Evolutionary conservation across 2,329 filamentous ascomycete genomes (phyloP), one percentile per base, ranked within the genome.

Genomic region (Corynespora cassiicola): DNA sequence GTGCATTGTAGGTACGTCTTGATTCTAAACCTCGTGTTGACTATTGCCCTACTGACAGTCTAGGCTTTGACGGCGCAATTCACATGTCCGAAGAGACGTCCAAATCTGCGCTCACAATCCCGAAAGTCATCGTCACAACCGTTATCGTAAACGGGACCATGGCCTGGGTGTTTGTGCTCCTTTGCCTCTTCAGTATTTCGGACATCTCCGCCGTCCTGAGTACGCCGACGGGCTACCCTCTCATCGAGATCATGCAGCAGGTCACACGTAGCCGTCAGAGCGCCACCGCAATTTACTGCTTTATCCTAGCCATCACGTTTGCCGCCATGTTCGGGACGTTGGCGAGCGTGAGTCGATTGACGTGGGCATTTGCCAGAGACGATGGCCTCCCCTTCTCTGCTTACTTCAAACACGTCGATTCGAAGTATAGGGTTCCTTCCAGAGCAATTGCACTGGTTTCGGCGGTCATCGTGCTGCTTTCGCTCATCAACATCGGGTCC

Each of bases 291-390:
- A 68, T 74, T 60, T 48, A 68, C 6, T 54, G 55, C 0, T 55
- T 62, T 0, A 53, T 73, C 8, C 49, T 69, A 0, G 45, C 65
- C 0, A 54, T 71, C 34, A 61, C 61, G 3, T 56, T 65, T 23
- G 58, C 66, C 20, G 62, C 65, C 1, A 69, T 61, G 28, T 58
- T 69, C 7, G 63, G 61, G 6, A 63, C 58, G 27, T 54, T 74
- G 2, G 70, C 73, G 1, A 74, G 71, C 2, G 68, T 67, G 1
- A 71, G 70, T 1, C 65, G 73, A 7, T 52, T 75, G 2, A 74
- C 70, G 1, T 75, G 72, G 72, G 72, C 72, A 0, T 75, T 70
- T 63, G 69, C 72, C 14, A 56, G 71, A 6, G 73, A 75, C 33
- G 69, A 68, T 3, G 72, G 65, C 8, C 51, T 74, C 1, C 71